These are phyloP conservation scores for Trifolium fragiferum DNA, from an alignment of 306 rosid species.

Conservation along the genomic window DNA sequence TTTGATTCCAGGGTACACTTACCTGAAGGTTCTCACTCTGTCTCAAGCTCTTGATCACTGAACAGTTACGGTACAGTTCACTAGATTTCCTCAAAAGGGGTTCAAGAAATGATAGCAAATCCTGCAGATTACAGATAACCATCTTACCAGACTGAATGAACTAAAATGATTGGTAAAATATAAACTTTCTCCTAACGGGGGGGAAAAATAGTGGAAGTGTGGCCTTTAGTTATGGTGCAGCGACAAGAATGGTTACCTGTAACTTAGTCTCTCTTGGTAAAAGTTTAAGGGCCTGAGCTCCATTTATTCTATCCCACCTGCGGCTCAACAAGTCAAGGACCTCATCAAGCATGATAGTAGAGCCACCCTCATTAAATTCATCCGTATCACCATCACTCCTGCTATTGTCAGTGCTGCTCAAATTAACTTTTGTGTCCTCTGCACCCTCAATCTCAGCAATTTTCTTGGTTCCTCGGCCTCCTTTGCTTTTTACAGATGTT, in stretches of 20 bases:
- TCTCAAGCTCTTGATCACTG: constrained; percentile 90
- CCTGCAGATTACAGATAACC: constrained; percentile 60
- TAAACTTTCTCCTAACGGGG: constrained; percentile 11
- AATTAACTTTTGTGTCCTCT: constrained; percentile 69
- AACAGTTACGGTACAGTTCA: constrained; percentile 83
- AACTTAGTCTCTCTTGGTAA: constrained; percentile 90
- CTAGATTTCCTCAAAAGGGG: constrained; percentile 94
- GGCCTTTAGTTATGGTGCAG: constrained; percentile 14
- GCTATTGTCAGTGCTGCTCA: constrained; percentile 81
- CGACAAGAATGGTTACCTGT: constrained; percentile 66
- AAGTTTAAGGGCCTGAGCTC: constrained; percentile 97
- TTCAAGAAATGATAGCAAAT: constrained; percentile 88
- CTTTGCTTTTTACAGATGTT: constrained; percentile 58
- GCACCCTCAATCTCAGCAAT: constrained; percentile 97
- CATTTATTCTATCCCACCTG: constrained; percentile 92
- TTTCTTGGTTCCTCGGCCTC: constrained; percentile 74
- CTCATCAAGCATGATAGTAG: constrained; percentile 84
- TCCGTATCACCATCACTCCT: constrained; percentile 90
- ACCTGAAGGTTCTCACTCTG: constrained; percentile 97
- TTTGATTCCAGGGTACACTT: constrained; percentile 40
- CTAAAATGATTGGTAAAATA: not conserved
- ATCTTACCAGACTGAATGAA: constrained; percentile 37
- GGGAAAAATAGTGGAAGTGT: not conserved
- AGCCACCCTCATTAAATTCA: constrained; percentile 67
- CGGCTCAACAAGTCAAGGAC: constrained; percentile 88